Evolutionary conservation across 2,329 filamentous ascomycete genomes (phyloP), one percentile per base, ranked within the genome.

Genomic region (Penicillium oxalicum): DNA sequence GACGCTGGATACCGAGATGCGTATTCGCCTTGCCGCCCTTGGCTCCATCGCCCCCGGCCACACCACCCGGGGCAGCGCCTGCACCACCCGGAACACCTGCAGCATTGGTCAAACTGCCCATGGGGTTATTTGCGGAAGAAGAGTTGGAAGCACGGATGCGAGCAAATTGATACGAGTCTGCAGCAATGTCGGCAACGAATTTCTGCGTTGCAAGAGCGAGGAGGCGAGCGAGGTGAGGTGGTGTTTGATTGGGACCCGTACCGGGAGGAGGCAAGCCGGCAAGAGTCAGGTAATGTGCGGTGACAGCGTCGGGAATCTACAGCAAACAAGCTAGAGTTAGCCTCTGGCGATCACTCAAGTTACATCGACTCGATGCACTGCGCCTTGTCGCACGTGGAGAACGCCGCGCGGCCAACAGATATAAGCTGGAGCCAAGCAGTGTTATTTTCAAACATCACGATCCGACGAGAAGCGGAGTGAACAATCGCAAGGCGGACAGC

Each of bases 161-260:
- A 52, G 87, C 90, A 77, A 96, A 97, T 72, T 98, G 93, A 70
- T 98, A 98, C 2, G 93, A 90, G 69, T 98, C 93, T 49, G 93
- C 91, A 1, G 93, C 93, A 57, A 98, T 89, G 69, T 98, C 93
- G 50, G 93, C 91, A 61, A 98, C 88, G 77, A 98, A 98, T 68
- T 98, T 98, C 67, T 98, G 93, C 0, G 93, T 95, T n/a, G 93
- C 93, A 7, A 98, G 86, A 2, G 93, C 91, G 38, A 98, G 86
- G 3, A 98, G 86, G 41, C 91, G 89, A 24, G 91, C 89, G 27
- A 98, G 86, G 50, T 91, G 88, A 18, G 86, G 86, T 62, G 95
- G 73, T 13, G 74, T 76, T 51, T 70, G 89, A 45, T 90, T 95
- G 61, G 93, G 86, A 0, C 89, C 91, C 35, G 90, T 89, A 5